Evolutionary conservation across 176 grass and related monocot genomes (phyloP).

Genomic region (Juncus effusus): DNA sequence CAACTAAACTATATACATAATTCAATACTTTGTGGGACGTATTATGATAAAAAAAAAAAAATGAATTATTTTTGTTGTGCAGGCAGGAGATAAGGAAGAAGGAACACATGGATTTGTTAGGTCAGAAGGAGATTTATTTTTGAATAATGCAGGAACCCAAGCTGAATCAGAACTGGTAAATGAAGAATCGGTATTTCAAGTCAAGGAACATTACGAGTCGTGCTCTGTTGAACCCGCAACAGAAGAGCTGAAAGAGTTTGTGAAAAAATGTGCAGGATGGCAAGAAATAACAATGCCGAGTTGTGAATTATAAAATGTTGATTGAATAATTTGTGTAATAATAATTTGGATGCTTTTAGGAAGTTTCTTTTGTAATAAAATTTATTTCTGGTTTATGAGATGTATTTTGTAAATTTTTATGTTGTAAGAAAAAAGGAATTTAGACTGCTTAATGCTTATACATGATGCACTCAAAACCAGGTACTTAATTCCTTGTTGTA

Average conservation of each 20-base stretch:
- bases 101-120: constrained; percentile 37
- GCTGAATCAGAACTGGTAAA: neutral
- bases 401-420: no score
- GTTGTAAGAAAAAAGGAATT: no score
- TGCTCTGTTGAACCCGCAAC: constrained; percentile 61
- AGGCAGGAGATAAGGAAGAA: constrained; percentile 60
- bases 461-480: no score
- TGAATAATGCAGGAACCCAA: constrained; percentile 35
- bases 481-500: no score
- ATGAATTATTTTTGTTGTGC: neutral
- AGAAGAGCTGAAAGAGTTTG: constrained; percentile 44
- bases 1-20: no score
- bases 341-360: no score
- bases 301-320: constrained; percentile 18
- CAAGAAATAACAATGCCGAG: constrained; percentile 41
- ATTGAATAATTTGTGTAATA: neutral
- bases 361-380: no score
- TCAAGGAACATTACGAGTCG: constrained; percentile 32
- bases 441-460: no score
- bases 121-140: constrained; percentile 71
- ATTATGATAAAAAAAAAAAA: no score
- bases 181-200: constrained; percentile 35
- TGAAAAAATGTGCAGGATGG: constrained; percentile 49
- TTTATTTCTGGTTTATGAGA: no score
- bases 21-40: no score